Base-by-base conservation (phyloP, 2,329 filamentous ascomycete species). In the Aspergillus sp. region DNA sequence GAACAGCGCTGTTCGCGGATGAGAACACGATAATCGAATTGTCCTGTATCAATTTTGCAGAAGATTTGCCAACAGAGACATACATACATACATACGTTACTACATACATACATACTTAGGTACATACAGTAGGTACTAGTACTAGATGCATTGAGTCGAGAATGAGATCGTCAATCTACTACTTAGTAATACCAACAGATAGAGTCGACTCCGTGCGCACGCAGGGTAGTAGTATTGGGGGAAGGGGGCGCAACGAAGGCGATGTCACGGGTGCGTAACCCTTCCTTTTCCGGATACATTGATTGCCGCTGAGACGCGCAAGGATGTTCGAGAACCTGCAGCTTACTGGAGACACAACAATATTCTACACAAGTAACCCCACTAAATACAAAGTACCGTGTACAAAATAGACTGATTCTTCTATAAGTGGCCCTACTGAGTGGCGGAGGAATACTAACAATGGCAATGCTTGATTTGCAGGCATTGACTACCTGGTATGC, bases 181-280 rank as follows among this genome's bases (percentile, higher is more conserved):
- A 19, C 25, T 30, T 30, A 50, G 47, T 17, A 32, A 28, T 36
- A 36, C 32, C 12, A 36, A 36, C 32, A 36, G 12, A 36, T 30
- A 50, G 25, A 49, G 45, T 49, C 45, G 45, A 49, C 45, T 49
- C 45, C 45, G 45, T 49, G 45, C 45, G 45, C 45, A 50, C 23
- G 45, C 45, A 49, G 15, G 47, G 15, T 15, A 50, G 47, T 9
- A 36, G 30, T 10, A 10, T 17, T 12, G n/a, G 23, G 23, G 13
- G 45, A 9, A 5, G 45, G 30, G 41, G 13, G 32, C 32, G 12
- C 32, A 36, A 36, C 5, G 32, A 36, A 36, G 23, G 52, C 55
- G 45, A 58, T 53, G 56, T 54, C 56, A 58, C 50, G 8, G 21
- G 19, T 58, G 55, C 49, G 36, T 58, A 51, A 58, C 47, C 25